Evolutionary conservation across 169 alveolate species (phyloP).

Genomic region (Sarcocystis neurona): DNA sequence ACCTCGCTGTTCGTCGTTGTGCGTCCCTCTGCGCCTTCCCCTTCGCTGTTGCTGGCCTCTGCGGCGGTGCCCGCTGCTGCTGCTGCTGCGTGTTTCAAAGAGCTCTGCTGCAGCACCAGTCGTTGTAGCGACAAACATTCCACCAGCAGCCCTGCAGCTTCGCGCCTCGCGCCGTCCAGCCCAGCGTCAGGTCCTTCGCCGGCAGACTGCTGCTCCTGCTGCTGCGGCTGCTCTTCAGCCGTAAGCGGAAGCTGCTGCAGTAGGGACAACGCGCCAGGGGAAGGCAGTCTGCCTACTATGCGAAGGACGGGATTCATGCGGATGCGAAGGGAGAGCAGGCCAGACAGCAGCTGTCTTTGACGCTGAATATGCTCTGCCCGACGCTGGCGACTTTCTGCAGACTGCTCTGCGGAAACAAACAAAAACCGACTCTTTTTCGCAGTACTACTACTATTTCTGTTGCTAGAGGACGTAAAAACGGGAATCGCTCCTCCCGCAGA

Average conservation of each 20-base stretch:
- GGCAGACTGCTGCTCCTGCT: conserved; percentile 22
- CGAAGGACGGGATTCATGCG: conserved; percentile 5
- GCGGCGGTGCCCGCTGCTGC: not conserved
- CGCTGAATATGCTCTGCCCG: conserved; percentile 38
- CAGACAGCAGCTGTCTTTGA: conserved; percentile 32
- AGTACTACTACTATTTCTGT: not conserved
- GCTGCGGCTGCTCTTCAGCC: conserved; percentile 29
- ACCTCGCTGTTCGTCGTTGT: too few relatives aligned
- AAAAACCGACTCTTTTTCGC: not conserved
- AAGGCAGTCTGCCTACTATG: conserved; percentile 29
- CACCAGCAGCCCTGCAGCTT: conserved; percentile 5
- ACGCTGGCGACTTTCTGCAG: conserved; percentile 15
- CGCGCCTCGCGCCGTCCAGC: not conserved
- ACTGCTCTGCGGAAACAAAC: not conserved
- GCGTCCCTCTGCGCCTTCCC: too few relatives aligned
- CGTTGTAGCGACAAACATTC: conserved; percentile 2
- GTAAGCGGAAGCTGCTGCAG: conserved; percentile 30
- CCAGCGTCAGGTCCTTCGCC: too few relatives aligned
- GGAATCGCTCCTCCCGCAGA: too few relatives aligned
- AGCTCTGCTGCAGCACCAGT: not conserved
- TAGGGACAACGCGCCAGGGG: conserved; percentile 17
- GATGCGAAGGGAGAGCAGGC: conserved; percentile 43
- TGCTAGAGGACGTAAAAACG: too few relatives aligned
- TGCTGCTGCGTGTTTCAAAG: not conserved
- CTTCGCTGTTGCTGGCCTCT: not conserved